These are phyloP conservation scores for Aspergillus sp. DNA, from an alignment of 2,329 filamentous ascomycete genomes.

Conservation along the genomic window DNA sequence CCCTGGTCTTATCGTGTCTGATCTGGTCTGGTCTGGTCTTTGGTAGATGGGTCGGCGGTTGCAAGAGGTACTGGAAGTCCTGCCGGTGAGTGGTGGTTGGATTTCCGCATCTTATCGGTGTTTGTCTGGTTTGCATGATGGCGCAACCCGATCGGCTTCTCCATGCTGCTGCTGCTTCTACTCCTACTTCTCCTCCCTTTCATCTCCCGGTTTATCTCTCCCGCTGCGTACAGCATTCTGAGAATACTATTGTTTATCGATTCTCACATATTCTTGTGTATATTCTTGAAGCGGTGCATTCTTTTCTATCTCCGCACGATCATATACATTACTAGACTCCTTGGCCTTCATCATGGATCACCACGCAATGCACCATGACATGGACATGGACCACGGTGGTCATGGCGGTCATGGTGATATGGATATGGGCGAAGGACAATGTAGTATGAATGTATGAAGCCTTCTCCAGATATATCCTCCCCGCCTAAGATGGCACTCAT, in stretches of 20 bases:
- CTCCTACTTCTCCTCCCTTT: neutral
- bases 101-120: conserved; percentile 23
- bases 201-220: neutral
- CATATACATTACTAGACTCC: neutral
- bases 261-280: neutral
- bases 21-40: neutral
- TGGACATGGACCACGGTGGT: conserved; percentile 44
- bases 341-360: conserved; percentile 10
- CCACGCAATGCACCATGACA: conserved; percentile 35
- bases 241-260: neutral
- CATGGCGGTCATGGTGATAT: conserved; percentile 51
- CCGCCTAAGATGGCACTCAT: neutral
- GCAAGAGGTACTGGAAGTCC: neutral
- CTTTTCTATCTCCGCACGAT: neutral
- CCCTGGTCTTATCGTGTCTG: neutral
- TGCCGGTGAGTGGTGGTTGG: conserved; percentile 8
- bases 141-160: conserved; percentile 2
- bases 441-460: conserved; percentile 83
- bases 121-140: conserved; percentile 39
- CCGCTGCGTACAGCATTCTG: neutral
- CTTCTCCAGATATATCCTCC: neutral
- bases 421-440: conserved; percentile 62
- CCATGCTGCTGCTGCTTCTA: neutral
- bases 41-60: neutral
- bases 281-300: neutral